Conservation (phyloP, 495 filamentous ascomycete genomes). For the Penicillium egyptiacum region DNA sequence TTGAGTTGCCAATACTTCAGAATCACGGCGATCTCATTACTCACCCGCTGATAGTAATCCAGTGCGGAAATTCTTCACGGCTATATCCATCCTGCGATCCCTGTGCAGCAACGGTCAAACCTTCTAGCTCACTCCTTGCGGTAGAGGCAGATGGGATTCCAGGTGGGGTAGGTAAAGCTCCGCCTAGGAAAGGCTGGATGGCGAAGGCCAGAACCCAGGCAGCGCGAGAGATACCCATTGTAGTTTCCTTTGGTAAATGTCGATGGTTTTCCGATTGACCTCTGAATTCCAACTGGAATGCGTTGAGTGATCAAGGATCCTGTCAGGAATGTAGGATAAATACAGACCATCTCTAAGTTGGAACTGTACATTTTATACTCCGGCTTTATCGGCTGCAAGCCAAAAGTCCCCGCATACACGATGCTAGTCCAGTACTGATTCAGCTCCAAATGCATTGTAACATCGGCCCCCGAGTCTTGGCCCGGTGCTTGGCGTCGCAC, state of each 20-base stretch:
- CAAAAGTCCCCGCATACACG: not conserved
- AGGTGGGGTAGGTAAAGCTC: conserved; percentile 37
- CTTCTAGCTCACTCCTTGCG: conserved; percentile 55
- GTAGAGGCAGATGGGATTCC: conserved; percentile 56
- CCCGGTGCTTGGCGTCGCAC: conserved; percentile 24
- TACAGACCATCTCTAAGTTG: not conserved
- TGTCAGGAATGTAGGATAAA: not conserved
- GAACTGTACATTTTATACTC: not conserved
- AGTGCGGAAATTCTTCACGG: conserved; percentile 66
- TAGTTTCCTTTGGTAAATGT: not conserved
- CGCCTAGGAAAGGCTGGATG: conserved; percentile 13
- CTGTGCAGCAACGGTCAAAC: conserved; percentile 53
- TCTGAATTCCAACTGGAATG: not conserved
- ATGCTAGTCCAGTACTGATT: not conserved
- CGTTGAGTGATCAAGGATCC: not conserved
- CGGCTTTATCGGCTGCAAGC: not conserved
- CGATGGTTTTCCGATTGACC: not conserved
- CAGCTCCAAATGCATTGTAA: conserved; percentile 14
- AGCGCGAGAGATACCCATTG: not conserved
- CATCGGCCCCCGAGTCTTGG: conserved; percentile 18
- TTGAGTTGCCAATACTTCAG: not conserved
- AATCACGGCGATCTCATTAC: not conserved
- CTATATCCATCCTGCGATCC: conserved; percentile 55
- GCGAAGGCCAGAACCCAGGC: conserved; percentile 13
- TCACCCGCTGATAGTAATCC: conserved; percentile 54